Evolutionary conservation across 2,329 filamentous ascomycete genomes (phyloP), one percentile per base, ranked within the genome.

Genomic region (Aureobasidium vineae): DNA sequence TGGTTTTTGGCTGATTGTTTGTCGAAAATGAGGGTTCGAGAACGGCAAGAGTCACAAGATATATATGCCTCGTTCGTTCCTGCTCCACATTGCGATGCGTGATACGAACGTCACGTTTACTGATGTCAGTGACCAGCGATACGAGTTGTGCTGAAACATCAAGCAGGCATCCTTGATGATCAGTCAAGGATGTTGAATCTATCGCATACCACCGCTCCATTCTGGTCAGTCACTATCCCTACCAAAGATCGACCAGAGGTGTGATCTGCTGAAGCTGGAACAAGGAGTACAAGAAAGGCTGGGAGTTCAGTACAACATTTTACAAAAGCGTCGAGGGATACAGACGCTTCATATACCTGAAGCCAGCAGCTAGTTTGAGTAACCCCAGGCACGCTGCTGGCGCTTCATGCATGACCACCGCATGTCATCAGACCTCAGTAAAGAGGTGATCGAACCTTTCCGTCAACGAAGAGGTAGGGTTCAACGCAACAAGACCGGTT

Each of bases 81-180:
- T 41, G 53, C 28, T 56, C 33, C 53, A 41, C 36, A 26, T 41
- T 21, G 13, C 11, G 3, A 41, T 19, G 2, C 10, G 13, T 54
- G 33, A 10, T 36, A 21, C 54, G n/a, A 5, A 31, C 38, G 54
- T 43, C 54, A 40, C 21, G 15, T 19, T 26, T n/a, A 16, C 19
- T 26, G 56, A 60, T 47, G 56, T 60, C 41, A 47, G 56, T 60
- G 41, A 47, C 19, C 16, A 47, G 6, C 41, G n/a, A 45, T 60
- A 45, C 56, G 56, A 60, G 56, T 11, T 36, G 38, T 47, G 56
- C 56, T 60, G 56, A 47, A 60, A 60, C 56, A 45, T 4, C 19
- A 47, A 47, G 28, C 56, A 60, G 40, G 40, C 26, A 59, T 59
- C 16, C 6, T 7, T 60, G 41, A 3, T 19, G 56, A 60, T 60